A percentile compares a stretch with the other conserved stretches of the same genome.
phyloP scores from a whole-genome alignment of 2,329 filamentous ascomycete species.

The Orbilia ellipsospora region DNA sequence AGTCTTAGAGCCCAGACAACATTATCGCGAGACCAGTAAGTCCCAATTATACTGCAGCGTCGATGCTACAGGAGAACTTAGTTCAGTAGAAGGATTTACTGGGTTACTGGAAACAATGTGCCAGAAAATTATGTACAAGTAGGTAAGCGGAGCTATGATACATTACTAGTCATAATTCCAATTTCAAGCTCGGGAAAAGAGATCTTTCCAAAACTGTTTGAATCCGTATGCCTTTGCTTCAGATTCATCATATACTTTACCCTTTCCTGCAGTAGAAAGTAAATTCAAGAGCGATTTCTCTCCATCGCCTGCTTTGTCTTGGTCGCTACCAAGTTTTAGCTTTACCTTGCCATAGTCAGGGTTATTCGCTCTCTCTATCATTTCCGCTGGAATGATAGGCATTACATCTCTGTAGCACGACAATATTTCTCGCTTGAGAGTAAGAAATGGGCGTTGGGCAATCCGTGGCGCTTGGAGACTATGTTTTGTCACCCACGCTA shows the following conservation, averaged over 20 bases:
- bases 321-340: conserved; percentile 32
- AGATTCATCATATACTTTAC: conserved; percentile 77
- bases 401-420: conserved; percentile 88
- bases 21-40: too few relatives aligned
- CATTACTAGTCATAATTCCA: not conserved
- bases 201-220: conserved; percentile 86
- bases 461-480: conserved; percentile 86
- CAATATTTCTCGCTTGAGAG: conserved; percentile 81
- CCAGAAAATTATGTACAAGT: too few relatives aligned
- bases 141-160: too few relatives aligned
- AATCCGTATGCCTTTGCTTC: conserved; percentile 81
- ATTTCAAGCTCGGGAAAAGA: conserved; percentile 65
- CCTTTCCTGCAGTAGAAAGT: conserved; percentile 68
- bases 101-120: too few relatives aligned
- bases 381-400: conserved; percentile 76
- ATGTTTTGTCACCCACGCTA: not conserved
- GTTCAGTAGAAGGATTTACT: too few relatives aligned
- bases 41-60: too few relatives aligned
- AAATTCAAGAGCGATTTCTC: conserved; percentile 72
- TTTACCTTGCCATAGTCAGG: conserved; percentile 47
- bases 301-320: conserved; percentile 61
- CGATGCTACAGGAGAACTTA: too few relatives aligned
- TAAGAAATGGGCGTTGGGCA: conserved; percentile 92
- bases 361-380: conserved; percentile 67
- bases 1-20: too few relatives aligned